Percentiles rank a stretch among this genome's conserved stretches.
Evolutionary conservation across 2,329 filamentous ascomycete genomes (phyloP).

Genomic region (Aurifilum marmelostoma): DNA sequence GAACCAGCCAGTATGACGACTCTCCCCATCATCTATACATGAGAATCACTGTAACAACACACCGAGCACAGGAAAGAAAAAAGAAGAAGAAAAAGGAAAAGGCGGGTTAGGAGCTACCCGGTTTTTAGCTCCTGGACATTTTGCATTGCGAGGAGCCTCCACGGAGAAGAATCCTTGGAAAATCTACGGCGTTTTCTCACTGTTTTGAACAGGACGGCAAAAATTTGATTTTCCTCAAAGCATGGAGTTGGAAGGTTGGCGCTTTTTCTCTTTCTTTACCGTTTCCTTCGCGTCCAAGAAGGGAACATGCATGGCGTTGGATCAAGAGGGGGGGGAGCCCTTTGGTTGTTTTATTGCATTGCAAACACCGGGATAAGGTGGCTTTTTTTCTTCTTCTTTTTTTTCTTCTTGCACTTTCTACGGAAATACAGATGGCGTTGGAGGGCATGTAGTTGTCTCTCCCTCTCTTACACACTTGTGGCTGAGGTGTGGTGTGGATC

Average conservation of each 20-base stretch:
- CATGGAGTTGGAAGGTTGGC: constrained; percentile 21
- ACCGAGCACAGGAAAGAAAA: not conserved
- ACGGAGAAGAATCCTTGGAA: not conserved
- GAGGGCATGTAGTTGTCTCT: not conserved
- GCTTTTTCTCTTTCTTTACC: not conserved
- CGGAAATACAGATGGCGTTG: not conserved
- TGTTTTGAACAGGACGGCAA: not conserved
- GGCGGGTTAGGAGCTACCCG: no score
- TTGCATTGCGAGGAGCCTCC: constrained; percentile 1
- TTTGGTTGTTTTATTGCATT: not conserved
- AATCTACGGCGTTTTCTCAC: constrained; percentile 21
- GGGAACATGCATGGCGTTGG: not conserved
- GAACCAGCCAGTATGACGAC: not conserved
- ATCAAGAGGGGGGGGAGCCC: not conserved
- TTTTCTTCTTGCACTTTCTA: not conserved
- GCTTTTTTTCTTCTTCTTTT: not conserved
- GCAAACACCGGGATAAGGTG: no score
- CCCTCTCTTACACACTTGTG: not conserved
- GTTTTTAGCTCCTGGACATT: not conserved
- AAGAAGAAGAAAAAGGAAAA: not conserved
- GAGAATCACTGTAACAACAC: not conserved
- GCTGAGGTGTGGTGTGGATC: not conserved
- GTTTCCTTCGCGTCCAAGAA: not conserved
- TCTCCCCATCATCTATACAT: not conserved
- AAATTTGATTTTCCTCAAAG: not conserved